A percentile compares a stretch with the other conserved stretches of the same genome.
Conservation (phyloP, 345 rosid genomes). For the Pugionium cornutum region DNA sequence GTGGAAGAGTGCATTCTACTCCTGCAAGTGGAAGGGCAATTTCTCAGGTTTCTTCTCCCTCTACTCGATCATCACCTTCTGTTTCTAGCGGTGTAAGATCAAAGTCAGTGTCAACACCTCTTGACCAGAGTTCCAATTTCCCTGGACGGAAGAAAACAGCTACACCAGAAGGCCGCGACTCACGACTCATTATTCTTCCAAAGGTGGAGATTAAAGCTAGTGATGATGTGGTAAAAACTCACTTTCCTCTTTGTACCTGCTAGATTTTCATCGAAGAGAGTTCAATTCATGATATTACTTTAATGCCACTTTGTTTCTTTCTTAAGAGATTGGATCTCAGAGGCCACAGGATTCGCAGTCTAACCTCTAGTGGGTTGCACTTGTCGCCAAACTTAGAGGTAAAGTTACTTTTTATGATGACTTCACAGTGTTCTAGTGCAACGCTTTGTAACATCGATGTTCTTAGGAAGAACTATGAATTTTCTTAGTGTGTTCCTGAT, state of each 20-base stretch:
- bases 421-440: constrained; percentile 23
- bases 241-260: constrained; percentile 17
- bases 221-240: constrained; percentile 80
- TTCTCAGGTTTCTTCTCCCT: constrained; percentile 67
- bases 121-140: constrained; percentile 65
- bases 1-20: constrained; percentile 34
- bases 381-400: constrained; percentile 91
- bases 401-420: constrained; percentile 24
- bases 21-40: constrained; percentile 48
- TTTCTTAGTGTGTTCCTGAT: constrained; percentile 1
- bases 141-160: constrained; percentile 62
- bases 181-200: constrained; percentile 84
- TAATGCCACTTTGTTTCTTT: constrained; percentile 16
- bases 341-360: constrained; percentile 87
- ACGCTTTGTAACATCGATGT: neutral
- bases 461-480: neutral
- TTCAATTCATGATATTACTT: constrained; percentile 7
- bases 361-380: constrained; percentile 74
- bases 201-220: constrained; percentile 90
- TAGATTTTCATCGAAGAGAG: constrained; percentile 1
- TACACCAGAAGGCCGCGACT: constrained; percentile 72
- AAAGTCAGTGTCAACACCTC: constrained; percentile 61
- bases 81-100: constrained; percentile 68
- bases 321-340: constrained; percentile 92
- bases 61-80: constrained; percentile 57